Conservation (phyloP, 2,329 filamentous ascomycete genomes). For the Xylariaceae sp. region DNA sequence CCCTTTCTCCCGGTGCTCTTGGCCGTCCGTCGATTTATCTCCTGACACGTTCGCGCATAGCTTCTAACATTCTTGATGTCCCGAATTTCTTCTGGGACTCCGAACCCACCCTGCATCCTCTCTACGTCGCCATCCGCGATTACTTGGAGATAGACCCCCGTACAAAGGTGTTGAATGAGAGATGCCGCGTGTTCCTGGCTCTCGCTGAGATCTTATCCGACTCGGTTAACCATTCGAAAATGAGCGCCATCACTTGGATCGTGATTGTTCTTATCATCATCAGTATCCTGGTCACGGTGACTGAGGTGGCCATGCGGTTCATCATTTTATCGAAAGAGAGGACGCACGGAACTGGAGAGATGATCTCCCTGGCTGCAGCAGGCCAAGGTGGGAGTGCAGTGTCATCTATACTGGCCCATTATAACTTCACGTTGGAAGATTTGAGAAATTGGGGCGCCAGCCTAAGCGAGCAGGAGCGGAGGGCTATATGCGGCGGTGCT, state of each 20-base stretch:
- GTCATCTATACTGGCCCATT: constrained; percentile 20
- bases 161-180: constrained; percentile 94
- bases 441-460: constrained; percentile 26
- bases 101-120: constrained; percentile 87
- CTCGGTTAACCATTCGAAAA: constrained; percentile 87
- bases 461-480: constrained; percentile 25
- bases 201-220: constrained; percentile 92
- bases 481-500: constrained; percentile 27
- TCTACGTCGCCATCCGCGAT: constrained; percentile 91
- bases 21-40: constrained; percentile 18
- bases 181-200: constrained; percentile 93
- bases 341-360: constrained; percentile 19
- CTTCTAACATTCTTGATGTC: constrained; percentile 91
- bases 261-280: constrained; percentile 90
- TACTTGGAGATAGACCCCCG: constrained; percentile 96
- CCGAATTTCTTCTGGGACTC: constrained; percentile 99
- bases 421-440: constrained; percentile 28
- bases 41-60: constrained; percentile 38
- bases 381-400: too few species aligned
- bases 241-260: constrained; percentile 96
- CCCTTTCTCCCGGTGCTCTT: background rate
- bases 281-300: constrained; percentile 84
- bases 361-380: constrained; percentile 4
- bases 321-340: constrained; percentile 56
- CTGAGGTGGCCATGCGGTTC: constrained; percentile 84